These are phyloP conservation scores for Histomonas meleagridis DNA, from an alignment of 208 protist species.

Conservation along the genomic window DNA sequence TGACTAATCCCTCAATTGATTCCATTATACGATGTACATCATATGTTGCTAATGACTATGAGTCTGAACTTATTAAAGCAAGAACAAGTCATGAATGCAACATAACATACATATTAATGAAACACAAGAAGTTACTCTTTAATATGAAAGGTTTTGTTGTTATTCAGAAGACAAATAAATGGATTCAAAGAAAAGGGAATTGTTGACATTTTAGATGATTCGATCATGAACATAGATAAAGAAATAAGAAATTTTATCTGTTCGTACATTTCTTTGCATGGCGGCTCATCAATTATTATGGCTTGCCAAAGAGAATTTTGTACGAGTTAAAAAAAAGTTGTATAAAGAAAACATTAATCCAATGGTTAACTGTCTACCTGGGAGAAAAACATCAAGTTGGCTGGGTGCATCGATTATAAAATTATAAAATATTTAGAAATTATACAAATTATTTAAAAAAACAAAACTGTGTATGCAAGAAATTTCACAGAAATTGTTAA, in stretches of 20 bases:
- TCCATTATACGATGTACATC: constrained; percentile 66
- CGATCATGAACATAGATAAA: constrained; percentile 59
- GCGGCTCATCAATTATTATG: constrained; percentile 59
- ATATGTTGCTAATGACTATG: constrained; percentile 60
- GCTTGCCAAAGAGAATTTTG: constrained; percentile 81
- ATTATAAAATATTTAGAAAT: no score
- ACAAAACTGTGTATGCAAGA: no score
- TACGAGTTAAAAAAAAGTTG: constrained; percentile 61
- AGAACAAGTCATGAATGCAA: constrained; percentile 47
- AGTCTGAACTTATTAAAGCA: constrained; percentile 53
- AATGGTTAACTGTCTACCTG: constrained; percentile 50
- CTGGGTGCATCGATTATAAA: constrained; percentile 50
- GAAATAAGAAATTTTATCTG: constrained; percentile 59
- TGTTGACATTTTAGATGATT: neutral
- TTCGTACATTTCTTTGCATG: constrained; percentile 55
- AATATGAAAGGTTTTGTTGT: constrained; percentile 55
- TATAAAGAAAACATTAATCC: no score
- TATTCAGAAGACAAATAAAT: constrained; percentile 61
- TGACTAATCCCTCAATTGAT: constrained; percentile 57
- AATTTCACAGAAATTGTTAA: no score
- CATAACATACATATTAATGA: constrained; percentile 60
- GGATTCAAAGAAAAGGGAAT: neutral
- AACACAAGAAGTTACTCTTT: constrained; percentile 49
- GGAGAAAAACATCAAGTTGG: constrained; percentile 67
- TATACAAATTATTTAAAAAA: no score